Conservation (phyloP, 2,329 filamentous ascomycete genomes). For the Fusarium sp. region DNA sequence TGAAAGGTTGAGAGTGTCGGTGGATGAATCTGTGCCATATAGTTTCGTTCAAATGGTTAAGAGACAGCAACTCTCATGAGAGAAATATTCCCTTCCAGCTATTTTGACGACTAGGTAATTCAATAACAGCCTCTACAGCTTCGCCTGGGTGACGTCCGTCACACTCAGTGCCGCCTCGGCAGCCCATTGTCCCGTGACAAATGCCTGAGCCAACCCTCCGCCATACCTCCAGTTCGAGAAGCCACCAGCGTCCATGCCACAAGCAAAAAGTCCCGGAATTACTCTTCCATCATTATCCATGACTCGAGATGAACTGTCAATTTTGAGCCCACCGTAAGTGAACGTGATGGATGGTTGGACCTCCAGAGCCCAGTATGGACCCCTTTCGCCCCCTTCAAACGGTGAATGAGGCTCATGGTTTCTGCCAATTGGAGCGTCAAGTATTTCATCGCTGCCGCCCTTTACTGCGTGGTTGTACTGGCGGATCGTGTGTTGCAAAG, state of each 20-base stretch:
- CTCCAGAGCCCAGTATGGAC: slow-evolving; percentile 29
- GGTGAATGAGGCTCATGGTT: slow-evolving; percentile 19
- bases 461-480: slow-evolving; percentile 15
- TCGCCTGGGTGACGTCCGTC: background rate
- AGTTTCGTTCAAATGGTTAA: slow-evolving; percentile 25
- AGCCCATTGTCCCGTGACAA: slow-evolving; percentile 27
- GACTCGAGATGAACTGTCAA: slow-evolving; percentile 16
- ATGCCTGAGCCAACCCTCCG: slow-evolving; percentile 25
- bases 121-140: background rate
- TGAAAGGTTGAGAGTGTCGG: slow-evolving; percentile 10
- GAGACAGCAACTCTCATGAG: slow-evolving; percentile 13
- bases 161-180: slow-evolving; percentile 1
- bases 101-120: too few relatives aligned
- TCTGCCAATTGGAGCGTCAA: slow-evolving; percentile 12
- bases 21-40: slow-evolving; percentile 23
- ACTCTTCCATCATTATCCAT: slow-evolving; percentile 7
- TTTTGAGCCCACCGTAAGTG: slow-evolving; percentile 24
- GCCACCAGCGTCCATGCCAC: slow-evolving; percentile 30
- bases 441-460: background rate
- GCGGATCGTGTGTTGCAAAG: slow-evolving; percentile 1
- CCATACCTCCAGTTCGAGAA: slow-evolving; percentile 29
- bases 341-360: slow-evolving; percentile 30
- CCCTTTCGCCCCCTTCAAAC: slow-evolving; percentile 6
- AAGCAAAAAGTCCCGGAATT: slow-evolving; percentile 17
- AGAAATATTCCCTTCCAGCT: too few relatives aligned